A percentile compares a stretch with the other conserved stretches of the same genome.
Evolutionary conservation across 345 rosid genomes (phyloP).

Genomic region (Camelina neglecta): DNA sequence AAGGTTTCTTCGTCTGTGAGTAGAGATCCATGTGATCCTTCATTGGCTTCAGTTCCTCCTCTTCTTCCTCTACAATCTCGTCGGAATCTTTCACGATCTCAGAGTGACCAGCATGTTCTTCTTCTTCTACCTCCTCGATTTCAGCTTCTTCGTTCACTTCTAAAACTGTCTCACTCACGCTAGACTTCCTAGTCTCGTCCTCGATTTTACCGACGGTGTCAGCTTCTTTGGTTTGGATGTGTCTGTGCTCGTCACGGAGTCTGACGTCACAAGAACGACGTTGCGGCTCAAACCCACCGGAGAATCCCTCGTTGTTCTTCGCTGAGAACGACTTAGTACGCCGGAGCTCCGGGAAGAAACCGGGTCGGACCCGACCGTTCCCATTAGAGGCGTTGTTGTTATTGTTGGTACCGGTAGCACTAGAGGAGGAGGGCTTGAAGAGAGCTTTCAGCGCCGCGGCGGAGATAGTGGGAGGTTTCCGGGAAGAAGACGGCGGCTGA

Average conservation of each 20-base stretch:
- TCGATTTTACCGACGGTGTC: constrained; percentile 40
- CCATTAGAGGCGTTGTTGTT: constrained; percentile 19
- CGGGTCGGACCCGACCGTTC: constrained; percentile 37
- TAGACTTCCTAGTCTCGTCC: constrained; percentile 52
- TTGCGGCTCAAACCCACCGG: constrained; percentile 87
- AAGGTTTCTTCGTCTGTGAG: constrained; percentile 58
- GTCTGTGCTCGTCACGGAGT: constrained; percentile 69
- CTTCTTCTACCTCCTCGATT: constrained; percentile 40
- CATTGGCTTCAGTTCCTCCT: constrained; percentile 75
- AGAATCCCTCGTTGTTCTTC: constrained; percentile 83
- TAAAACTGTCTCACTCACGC: constrained; percentile 50
- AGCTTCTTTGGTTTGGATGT: constrained; percentile 43
- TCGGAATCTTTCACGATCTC: constrained; percentile 48
- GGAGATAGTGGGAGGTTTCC: constrained; percentile 57
- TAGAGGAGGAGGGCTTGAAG: constrained; percentile 54
- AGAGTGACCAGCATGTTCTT: constrained; percentile 26
- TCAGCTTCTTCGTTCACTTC: constrained; percentile 55
- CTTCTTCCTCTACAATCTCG: constrained; percentile 55
- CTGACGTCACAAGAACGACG: constrained; percentile 95
- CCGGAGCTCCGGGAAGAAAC: constrained; percentile 89
- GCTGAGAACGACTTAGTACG: constrained; percentile 93
- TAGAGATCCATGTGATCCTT: constrained; percentile 94
- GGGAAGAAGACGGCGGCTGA: constrained; percentile 50
- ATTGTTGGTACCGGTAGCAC: not conserved
- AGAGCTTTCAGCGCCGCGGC: constrained; percentile 70